Evolutionary conservation across 306 rosid species (phyloP).

Genomic region (Castanopsis chinensis): DNA sequence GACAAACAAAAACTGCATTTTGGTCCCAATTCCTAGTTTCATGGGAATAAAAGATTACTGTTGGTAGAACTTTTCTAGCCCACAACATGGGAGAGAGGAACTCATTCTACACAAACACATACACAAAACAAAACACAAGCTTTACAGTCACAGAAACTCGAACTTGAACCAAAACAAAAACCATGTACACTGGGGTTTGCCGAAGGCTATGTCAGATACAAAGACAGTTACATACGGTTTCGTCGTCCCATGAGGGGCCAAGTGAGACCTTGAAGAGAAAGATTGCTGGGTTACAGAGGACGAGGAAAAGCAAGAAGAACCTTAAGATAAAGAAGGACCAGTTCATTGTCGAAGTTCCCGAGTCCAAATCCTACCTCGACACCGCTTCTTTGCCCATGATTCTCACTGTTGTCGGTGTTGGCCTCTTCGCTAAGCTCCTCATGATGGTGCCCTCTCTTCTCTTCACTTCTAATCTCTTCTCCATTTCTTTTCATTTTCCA

Average conservation of each 20-base stretch:
- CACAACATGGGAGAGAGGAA: too few species aligned
- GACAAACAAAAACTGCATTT: too few species aligned
- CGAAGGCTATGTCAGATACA: slow-evolving; percentile 23
- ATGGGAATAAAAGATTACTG: too few species aligned
- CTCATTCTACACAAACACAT: too few species aligned
- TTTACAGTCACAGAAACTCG: too few species aligned
- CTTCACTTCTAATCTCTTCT: too few species aligned
- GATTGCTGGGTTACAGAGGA: slow-evolving; percentile 48
- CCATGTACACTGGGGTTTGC: slow-evolving; percentile 15
- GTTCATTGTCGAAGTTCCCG: slow-evolving; percentile 73
- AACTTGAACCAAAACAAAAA: neutral
- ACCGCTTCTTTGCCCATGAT: slow-evolving; percentile 82
- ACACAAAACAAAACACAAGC: too few species aligned
- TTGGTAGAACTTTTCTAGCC: too few species aligned
- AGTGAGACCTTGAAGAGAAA: slow-evolving; percentile 43
- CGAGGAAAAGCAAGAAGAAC: slow-evolving; percentile 37
- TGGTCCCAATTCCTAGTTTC: too few species aligned
- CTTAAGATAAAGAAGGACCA: slow-evolving; percentile 34
- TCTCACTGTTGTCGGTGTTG: slow-evolving; percentile 54
- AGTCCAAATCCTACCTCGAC: slow-evolving; percentile 65
- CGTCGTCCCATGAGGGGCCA: slow-evolving; percentile 32
- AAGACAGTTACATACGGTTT: slow-evolving; percentile 24
- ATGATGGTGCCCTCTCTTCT: slow-evolving; percentile 46
- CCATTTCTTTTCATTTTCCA: too few species aligned
- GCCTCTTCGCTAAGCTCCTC: slow-evolving; percentile 68